phyloP scores from a whole-genome alignment of 2,329 filamentous ascomycete genomes.

The Ceratocystis variospora region DNA sequence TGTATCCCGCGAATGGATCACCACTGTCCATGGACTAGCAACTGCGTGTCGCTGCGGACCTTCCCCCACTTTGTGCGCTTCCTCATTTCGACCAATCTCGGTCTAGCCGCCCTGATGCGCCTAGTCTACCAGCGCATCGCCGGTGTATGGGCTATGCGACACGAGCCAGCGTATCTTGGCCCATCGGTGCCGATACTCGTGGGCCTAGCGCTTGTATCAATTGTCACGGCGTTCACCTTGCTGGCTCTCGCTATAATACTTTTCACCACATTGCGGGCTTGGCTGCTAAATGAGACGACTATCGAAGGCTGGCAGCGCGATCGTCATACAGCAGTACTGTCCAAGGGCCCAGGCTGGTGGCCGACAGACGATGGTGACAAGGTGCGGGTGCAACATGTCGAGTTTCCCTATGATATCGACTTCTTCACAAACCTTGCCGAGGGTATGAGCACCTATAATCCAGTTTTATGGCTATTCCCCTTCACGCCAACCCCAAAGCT shows the following conservation, averaged over 20 bases:
- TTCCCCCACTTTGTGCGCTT: constrained; percentile 76
- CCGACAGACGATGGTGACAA: constrained; percentile 27
- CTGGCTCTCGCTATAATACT: constrained; percentile 53
- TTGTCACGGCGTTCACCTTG: constrained; percentile 45
- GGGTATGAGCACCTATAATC: constrained; percentile 58
- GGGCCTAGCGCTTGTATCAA: constrained; percentile 45
- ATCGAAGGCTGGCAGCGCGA: constrained; percentile 69
- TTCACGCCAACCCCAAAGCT: constrained; percentile 40
- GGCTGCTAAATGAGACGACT: constrained; percentile 58
- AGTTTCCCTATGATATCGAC: constrained; percentile 73
- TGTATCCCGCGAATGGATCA: constrained; percentile 76
- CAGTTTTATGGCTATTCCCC: constrained; percentile 56
- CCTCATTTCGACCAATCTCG: constrained; percentile 51
- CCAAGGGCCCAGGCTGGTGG: constrained; percentile 34
- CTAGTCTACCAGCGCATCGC: constrained; percentile 47
- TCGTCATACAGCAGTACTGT: constrained; percentile 44
- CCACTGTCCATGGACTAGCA: constrained; percentile 73
- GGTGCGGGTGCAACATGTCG: constrained; percentile 46
- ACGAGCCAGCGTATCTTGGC: constrained; percentile 61
- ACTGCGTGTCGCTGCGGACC: constrained; percentile 70
- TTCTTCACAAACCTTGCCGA: constrained; percentile 60
- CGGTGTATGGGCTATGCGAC: constrained; percentile 49
- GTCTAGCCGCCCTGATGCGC: constrained; percentile 48
- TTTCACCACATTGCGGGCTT: constrained; percentile 44
- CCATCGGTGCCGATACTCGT: constrained; percentile 46